Evolutionary conservation across 1,139 yeast genomes (phyloP).

Genomic region (Zhuliangozyma parablackwelliae): DNA sequence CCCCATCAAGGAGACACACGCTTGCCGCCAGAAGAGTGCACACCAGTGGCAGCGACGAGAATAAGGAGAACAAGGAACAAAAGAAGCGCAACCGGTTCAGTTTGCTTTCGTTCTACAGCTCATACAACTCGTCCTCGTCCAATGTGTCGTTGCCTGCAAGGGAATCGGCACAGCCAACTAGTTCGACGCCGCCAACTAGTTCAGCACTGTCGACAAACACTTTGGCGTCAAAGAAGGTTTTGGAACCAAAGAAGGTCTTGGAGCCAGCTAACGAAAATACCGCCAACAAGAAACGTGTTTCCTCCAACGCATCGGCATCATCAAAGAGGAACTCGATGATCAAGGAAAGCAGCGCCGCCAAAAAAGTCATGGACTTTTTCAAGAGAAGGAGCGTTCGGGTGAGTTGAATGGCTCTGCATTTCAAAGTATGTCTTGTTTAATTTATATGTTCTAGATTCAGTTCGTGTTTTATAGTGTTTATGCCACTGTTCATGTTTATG

Average conservation of each 20-base stretch:
- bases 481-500: background rate
- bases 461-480: constrained; percentile 1
- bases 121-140: constrained; percentile 24
- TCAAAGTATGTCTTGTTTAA: background rate
- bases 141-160: constrained; percentile 11
- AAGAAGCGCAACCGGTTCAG: constrained; percentile 50
- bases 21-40: constrained; percentile 4
- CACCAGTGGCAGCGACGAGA: constrained; percentile 7
- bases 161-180: constrained; percentile 8
- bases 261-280: constrained; percentile 40
- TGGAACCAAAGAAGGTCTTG: constrained; percentile 26
- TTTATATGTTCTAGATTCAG: background rate
- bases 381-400: constrained; percentile 65
- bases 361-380: constrained; percentile 76
- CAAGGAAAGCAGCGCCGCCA: constrained; percentile 67
- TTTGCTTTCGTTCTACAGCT: constrained; percentile 47
- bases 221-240: constrained; percentile 1
- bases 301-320: constrained; percentile 8
- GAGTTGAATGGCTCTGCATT: constrained; percentile 10
- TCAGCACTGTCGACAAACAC: constrained; percentile 8
- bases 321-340: constrained; percentile 12
- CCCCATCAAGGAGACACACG: constrained; percentile 8
- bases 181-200: constrained; percentile 4
- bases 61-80: constrained; percentile 27
- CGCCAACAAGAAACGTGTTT: constrained; percentile 12